phyloP scores from a whole-genome alignment of 1,284 basidiomycete genomes.

The Phylloboletellus chloephorus region DNA sequence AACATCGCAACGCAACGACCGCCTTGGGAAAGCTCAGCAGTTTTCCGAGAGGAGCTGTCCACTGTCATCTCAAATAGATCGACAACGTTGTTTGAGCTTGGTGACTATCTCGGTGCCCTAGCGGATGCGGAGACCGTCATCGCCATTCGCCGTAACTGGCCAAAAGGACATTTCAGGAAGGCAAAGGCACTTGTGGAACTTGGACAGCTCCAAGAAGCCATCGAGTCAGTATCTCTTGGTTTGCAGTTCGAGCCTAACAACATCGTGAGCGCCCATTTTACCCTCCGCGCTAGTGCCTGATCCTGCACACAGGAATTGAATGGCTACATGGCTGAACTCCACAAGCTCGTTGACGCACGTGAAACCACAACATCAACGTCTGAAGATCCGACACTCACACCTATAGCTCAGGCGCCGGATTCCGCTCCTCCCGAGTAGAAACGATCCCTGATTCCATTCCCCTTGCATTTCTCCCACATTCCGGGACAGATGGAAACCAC shows the following conservation, averaged over 20 bases:
- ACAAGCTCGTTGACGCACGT: slow-evolving; percentile 21
- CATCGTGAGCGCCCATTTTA: slow-evolving; percentile 39
- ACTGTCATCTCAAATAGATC: slow-evolving; percentile 88
- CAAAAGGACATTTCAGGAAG: slow-evolving; percentile 93
- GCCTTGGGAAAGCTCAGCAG: slow-evolving; percentile 81
- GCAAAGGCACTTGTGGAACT: slow-evolving; percentile 85
- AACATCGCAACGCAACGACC: slow-evolving; percentile 80
- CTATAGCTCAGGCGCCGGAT: neutral
- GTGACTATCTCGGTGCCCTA: slow-evolving; percentile 77
- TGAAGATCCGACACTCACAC: slow-evolving; percentile 2
- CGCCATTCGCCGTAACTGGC: slow-evolving; percentile 81
- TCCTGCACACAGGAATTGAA: slow-evolving; percentile 24
- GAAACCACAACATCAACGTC: slow-evolving; percentile 6
- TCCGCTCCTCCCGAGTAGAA: slow-evolving; percentile 12
- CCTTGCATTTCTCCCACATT: no score
- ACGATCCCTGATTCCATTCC: no score
- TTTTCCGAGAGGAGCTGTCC: slow-evolving; percentile 87
- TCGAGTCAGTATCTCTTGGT: slow-evolving; percentile 77
- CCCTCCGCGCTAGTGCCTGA: slow-evolving; percentile 5
- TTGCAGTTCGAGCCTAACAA: slow-evolving; percentile 89
- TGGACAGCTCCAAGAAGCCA: slow-evolving; percentile 67
- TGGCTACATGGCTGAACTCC: slow-evolving; percentile 29
- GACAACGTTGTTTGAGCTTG: slow-evolving; percentile 75
- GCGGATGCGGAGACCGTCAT: slow-evolving; percentile 92
- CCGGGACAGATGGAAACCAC: no score